Evolutionary conservation across 2,329 filamentous ascomycete genomes (phyloP).

Genomic region (Fusarium tupiense): DNA sequence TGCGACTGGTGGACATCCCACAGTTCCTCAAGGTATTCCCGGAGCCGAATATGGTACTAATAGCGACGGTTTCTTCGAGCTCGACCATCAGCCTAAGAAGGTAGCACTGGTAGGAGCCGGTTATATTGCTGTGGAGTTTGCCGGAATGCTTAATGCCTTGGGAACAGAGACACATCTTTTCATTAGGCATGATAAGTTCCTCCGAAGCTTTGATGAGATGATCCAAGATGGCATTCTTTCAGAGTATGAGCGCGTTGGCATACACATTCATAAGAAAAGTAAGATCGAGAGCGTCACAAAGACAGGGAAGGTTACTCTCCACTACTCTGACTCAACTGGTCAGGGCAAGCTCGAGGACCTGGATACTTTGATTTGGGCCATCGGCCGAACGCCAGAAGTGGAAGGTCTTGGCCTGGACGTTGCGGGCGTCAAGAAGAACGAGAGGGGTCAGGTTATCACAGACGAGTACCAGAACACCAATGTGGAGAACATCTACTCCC

Average conservation of each 20-base stretch:
- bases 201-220: background rate
- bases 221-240: background rate
- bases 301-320: background rate
- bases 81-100: background rate
- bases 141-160: background rate
- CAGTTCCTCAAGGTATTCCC: background rate
- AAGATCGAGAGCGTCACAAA: background rate
- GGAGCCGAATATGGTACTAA: background rate
- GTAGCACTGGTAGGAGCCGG: background rate
- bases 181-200: background rate
- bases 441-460: background rate
- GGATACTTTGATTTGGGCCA: background rate
- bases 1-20: background rate
- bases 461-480: background rate
- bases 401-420: background rate
- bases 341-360: background rate
- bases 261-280: background rate
- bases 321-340: background rate
- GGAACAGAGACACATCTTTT: background rate
- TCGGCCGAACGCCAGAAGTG: background rate
- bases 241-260: background rate
- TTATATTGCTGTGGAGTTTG: background rate
- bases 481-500: background rate
- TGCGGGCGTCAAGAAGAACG: accelerated
- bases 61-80: background rate